These are phyloP conservation scores for Xylaria telfairii DNA, from an alignment of 495 filamentous ascomycete species.

Conservation along the genomic window DNA sequence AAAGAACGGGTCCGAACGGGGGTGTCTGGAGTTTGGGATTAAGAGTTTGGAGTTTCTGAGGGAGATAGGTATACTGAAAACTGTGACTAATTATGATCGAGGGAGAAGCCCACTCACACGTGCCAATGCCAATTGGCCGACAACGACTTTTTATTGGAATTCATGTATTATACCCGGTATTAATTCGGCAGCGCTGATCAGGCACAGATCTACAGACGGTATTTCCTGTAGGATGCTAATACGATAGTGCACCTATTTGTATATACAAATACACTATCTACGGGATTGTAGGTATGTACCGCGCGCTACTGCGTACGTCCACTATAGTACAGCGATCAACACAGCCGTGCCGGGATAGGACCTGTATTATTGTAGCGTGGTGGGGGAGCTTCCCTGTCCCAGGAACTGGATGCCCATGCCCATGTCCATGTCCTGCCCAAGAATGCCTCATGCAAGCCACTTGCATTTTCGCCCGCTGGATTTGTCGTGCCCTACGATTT, in stretches of 20 bases:
- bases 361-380: neutral
- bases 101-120: neutral
- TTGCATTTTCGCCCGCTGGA: constrained; percentile 22
- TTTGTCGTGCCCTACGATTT: constrained; percentile 16
- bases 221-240: neutral
- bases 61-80: neutral
- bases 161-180: neutral
- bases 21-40: neutral
- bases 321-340: too few relatives aligned
- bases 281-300: too few relatives aligned
- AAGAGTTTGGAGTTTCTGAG: neutral
- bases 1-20: neutral
- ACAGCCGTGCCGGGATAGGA: neutral
- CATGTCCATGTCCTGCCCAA: too few relatives aligned
- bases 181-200: constrained; percentile 21
- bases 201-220: neutral
- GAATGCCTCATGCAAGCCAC: constrained; percentile 24
- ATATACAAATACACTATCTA: neutral
- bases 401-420: constrained; percentile 21
- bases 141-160: neutral
- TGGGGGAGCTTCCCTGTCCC: constrained; percentile 13
- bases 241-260: neutral
- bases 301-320: too few relatives aligned
- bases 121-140: constrained; percentile 10
- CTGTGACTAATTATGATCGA: constrained; percentile 7